A percentile compares a stretch with the other conserved stretches of the same genome.
phyloP scores from a whole-genome alignment of 75 land plant species.

The Azolla pinnata region DNA sequence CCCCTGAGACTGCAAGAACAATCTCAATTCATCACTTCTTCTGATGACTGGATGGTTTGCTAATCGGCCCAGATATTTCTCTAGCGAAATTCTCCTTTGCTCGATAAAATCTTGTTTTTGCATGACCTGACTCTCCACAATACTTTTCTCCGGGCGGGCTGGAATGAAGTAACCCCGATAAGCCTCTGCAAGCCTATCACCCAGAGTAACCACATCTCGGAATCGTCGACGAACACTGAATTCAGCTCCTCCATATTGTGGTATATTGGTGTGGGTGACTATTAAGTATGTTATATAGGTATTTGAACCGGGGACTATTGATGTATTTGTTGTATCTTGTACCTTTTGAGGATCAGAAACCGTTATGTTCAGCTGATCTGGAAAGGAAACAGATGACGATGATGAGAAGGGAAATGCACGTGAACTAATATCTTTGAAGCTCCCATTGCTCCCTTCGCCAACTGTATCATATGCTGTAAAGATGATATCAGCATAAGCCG shows the following conservation, averaged over 20 bases:
- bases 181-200: conserved; percentile 22
- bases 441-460: conserved; percentile 6
- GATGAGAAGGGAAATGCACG: conserved; percentile 3
- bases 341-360: conserved; percentile 25
- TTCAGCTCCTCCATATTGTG: conserved; percentile 18
- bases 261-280: conserved; percentile 15
- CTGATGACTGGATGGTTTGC: conserved; percentile 20
- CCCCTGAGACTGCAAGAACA: conserved; percentile 18
- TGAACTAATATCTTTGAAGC: conserved; percentile 5
- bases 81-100: conserved; percentile 19
- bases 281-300: conserved; percentile 23
- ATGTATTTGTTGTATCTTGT: conserved; percentile 9
- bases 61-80: conserved; percentile 16
- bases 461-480: conserved; percentile 5
- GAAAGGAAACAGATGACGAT: conserved; percentile 4
- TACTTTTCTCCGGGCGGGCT: conserved; percentile 25
- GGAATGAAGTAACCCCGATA: conserved; percentile 27
- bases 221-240: conserved; percentile 20
- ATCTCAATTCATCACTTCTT: conserved; percentile 18
- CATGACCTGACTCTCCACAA: conserved; percentile 34
- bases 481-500: conserved; percentile 9
- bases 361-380: conserved; percentile 16
- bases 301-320: conserved; percentile 22
- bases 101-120: conserved; percentile 27
- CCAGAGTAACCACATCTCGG: conserved; percentile 26